Evolutionary conservation across 768 basidiomycete genomes (phyloP), one percentile per base, ranked within the genome.

Genomic region (Suillus spraguei): DNA sequence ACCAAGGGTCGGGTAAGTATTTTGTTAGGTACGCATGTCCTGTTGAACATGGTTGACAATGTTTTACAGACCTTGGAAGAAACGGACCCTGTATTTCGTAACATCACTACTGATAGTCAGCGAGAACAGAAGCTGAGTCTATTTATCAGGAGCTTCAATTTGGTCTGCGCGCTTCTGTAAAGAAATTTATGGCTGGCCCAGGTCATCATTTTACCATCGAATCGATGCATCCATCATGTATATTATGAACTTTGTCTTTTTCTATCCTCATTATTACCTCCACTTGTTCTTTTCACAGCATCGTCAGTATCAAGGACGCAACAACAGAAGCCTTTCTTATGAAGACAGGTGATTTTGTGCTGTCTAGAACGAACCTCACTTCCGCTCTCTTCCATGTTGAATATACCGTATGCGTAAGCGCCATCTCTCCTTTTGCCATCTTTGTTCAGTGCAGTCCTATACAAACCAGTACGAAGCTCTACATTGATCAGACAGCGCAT

Each of bases 61-160:
- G 24, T 36, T 22, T 14, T 56, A 13, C 42, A 77, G 75, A 76
- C 75, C 1, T 59, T 75, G 58, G 74, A 75, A 60, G 74, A 75
- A 49, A 76, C 76, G 74, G 69, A 76, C 42, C 69, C 67, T 4
- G 75, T 67, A n/a, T 75, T 75, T 65, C 75, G 74, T 9, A 75
- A 75, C 20, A 67, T 68, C 14, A 61, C 70, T 53, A 64, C 72
- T 11, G 73, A 72, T 1, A 65, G 66, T 55, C 72, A 72, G 59
- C 71, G 65, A 6, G 63, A 72, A 20, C 74, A 62, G 17, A 71
- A 74, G 75, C n/a, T n/a, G 65, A 63, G 28, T 47, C n/a, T 32
- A 74, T 75, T 44, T 72, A 69, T 58, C 68, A 66, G 17, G 65
- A n/a, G n/a, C n/a, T n/a, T n/a, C n/a, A 74, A 22, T 67, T 77